Evolutionary conservation across 2,329 filamentous ascomycete genomes (phyloP).

Genomic region (Pestalotiopsis sp.): DNA sequence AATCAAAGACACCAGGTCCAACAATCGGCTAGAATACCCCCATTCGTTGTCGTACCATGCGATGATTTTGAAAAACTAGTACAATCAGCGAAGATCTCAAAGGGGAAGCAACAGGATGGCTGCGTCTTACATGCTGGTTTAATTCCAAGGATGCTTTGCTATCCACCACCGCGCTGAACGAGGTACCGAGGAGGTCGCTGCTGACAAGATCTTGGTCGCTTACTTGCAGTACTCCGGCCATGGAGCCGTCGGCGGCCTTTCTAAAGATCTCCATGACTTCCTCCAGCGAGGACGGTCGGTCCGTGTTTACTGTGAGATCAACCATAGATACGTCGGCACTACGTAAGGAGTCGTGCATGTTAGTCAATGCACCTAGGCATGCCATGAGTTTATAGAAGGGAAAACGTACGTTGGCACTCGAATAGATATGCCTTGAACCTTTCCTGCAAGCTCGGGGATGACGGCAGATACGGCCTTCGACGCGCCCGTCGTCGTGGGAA

Average conservation of each 20-base stretch:
- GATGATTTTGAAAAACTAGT: constrained; percentile 2
- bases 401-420: background rate
- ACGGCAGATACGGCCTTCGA: background rate
- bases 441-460: background rate
- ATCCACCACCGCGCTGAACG: background rate
- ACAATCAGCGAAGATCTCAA: no score
- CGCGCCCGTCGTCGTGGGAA: background rate
- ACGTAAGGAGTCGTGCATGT: background rate
- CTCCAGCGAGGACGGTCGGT: background rate
- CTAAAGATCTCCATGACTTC: background rate
- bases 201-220: constrained; percentile 4
- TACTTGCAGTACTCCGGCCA: background rate
- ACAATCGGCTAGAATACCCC: background rate
- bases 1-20: background rate
- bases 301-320: background rate
- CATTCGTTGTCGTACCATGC: constrained; percentile 6
- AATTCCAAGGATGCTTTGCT: background rate
- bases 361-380: background rate
- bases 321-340: constrained; percentile 3
- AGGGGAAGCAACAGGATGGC: no score
- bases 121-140: background rate
- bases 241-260: background rate
- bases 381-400: no score
- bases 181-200: background rate
- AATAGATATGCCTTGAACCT: background rate